Base-by-base conservation (phyloP, 2,329 filamentous ascomycete species). In the Cadophora luteo-olivacea region DNA sequence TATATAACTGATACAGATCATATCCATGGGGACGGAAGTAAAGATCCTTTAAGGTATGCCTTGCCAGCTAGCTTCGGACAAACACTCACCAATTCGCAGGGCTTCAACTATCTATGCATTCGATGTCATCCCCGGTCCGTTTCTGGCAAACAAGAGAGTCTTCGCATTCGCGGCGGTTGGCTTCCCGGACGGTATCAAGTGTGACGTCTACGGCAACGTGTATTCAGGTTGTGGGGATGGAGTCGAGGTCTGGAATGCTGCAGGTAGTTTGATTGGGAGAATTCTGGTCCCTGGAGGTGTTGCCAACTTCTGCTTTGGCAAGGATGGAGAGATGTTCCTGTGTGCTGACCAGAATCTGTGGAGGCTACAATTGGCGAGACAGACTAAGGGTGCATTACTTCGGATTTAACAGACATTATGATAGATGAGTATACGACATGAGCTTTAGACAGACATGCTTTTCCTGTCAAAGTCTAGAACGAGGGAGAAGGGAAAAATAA, bases 141-240 rank as follows among this genome's bases (percentile, higher is more conserved):
- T 84, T 63, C 77, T 87, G 12, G 72, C 74, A 0, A 86, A 87
- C 73, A 81, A 81, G 60, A 82, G 84, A 29, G 74, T 87, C 0
- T 88, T 89, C 71, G 82, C 86, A 1, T 84, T 82, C 69, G 81
- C 82, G 0, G 79, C 81, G 41, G 77, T 77, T 0, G 84, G 84
- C 0, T 79, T 83, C 6, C 84, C 86, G 0, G 79, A 73, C 68
- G 80, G 77, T 33, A 79, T 88, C 52, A 85, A 87, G 69, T 82
- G 82, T 67, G 86, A 88, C 71, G 78, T 80, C 8, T 78, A 83
- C 14, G 87, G 87, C 1, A 86, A 88, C 63, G 82, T 90, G 2
- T 89, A 83, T 70, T 78, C 81, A 49, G 83, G 82, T 0, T 84
- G 82, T 66, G 80, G 79, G 3, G 84, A 84, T 66, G 84, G 84